Evolutionary conservation across 2,329 filamentous ascomycete species (phyloP).

Genomic region (Setomelanomma holmii): DNA sequence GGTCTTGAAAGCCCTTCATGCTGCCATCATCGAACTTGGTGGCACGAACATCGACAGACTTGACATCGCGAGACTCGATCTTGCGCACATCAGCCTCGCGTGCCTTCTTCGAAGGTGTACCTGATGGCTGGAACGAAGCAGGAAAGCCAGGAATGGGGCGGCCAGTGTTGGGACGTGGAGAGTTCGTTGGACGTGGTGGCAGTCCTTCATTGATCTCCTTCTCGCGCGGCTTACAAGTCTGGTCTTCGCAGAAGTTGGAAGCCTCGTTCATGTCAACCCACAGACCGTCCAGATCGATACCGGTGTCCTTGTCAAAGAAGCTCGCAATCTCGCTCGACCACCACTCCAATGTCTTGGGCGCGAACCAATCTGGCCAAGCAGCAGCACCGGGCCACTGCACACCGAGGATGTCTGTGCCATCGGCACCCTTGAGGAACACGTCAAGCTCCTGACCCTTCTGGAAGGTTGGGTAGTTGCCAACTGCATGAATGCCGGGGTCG

Average conservation of each 20-base stretch:
- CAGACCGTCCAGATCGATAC: conserved; percentile 77
- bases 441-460: conserved; percentile 66
- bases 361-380: conserved; percentile 80
- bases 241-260: conserved; percentile 44
- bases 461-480: conserved; percentile 63
- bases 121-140: conserved; percentile 70
- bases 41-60: conserved; percentile 16
- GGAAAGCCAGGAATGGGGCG: conserved; percentile 74
- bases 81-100: conserved; percentile 11
- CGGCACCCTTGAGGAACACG: conserved; percentile 60
- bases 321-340: conserved; percentile 72
- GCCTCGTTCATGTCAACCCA: conserved; percentile 61
- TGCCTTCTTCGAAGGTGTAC: conserved; percentile 2
- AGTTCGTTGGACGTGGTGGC: conserved; percentile 64
- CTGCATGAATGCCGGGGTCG: conserved; percentile 64
- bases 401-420: conserved; percentile 65
- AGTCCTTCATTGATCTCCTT: conserved; percentile 52
- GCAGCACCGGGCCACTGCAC: conserved; percentile 81
- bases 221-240: conserved; percentile 56
- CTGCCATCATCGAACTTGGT: conserved; percentile 42
- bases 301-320: conserved; percentile 70
- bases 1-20: conserved; percentile 65
- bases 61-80: conserved; percentile 5
- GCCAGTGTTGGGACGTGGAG: conserved; percentile 65
- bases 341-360: conserved; percentile 67